Conservation (phyloP, 2,329 filamentous ascomycete genomes). For the Hypoxylon sp. region DNA sequence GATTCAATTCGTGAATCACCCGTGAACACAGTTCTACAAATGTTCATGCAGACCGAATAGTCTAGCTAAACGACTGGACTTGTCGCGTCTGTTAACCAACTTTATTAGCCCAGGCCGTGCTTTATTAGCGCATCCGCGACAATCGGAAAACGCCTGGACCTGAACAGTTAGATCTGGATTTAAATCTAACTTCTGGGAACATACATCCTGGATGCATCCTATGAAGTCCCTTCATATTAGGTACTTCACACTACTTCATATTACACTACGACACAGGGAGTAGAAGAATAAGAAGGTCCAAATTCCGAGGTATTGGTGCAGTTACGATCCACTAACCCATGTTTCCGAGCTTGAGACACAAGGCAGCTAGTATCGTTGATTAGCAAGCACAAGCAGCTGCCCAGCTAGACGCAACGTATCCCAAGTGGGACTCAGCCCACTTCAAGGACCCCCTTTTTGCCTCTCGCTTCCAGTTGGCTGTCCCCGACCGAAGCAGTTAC, state of each 20-base stretch:
- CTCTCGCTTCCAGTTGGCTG: conserved; percentile 32
- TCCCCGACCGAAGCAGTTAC: conserved; percentile 28
- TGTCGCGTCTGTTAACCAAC: conserved; percentile 25
- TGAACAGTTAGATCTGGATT: conserved; percentile 9
- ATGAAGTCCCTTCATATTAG: conserved; percentile 23
- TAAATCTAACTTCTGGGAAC: conserved; percentile 11
- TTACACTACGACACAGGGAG: conserved; percentile 2
- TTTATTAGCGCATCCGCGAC: conserved; percentile 39
- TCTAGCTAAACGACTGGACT: conserved; percentile 39
- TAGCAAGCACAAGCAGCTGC: conserved; percentile 39
- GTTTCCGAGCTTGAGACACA: conserved; percentile 31
- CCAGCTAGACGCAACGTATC: conserved; percentile 37
- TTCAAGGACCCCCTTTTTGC: conserved; percentile 38
- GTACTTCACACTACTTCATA: no score
- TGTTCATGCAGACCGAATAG: conserved; percentile 35
- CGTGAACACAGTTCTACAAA: conserved; percentile 26
- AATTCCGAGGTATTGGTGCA: conserved; percentile 12
- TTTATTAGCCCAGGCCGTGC: conserved; percentile 14
- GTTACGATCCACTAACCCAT: conserved; percentile 25
- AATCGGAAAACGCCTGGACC: conserved; percentile 20
- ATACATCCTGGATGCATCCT: conserved; percentile 1
- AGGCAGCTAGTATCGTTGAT: conserved; percentile 21
- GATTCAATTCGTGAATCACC: conserved; percentile 21
- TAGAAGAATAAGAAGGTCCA: conserved; percentile 5
- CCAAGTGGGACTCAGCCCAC: conserved; percentile 38